A percentile compares a stretch with the other conserved stretches of the same genome.
Conservation (phyloP, 495 filamentous ascomycete genomes). For the Parathielavia appendiculata region DNA sequence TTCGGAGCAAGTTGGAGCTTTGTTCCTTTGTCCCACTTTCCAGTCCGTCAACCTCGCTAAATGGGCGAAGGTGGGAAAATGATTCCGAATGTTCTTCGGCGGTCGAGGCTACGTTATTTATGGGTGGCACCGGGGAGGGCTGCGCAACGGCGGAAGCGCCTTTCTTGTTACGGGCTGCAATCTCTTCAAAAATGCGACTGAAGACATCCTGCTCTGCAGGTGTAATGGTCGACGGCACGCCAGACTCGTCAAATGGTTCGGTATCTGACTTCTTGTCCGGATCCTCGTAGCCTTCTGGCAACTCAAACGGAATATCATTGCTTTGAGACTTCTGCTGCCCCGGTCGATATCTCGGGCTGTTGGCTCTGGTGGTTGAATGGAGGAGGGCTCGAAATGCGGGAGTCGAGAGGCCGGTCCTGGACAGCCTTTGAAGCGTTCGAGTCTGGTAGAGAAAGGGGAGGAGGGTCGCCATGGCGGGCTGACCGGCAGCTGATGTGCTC, state of each 20-base stretch:
- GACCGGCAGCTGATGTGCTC: neutral
- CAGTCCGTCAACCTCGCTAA: neutral
- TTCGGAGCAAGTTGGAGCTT: neutral
- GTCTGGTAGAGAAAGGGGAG: constrained; percentile 69
- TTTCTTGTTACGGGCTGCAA: constrained; percentile 25
- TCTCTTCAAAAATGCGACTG: constrained; percentile 54
- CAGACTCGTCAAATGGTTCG: constrained; percentile 16
- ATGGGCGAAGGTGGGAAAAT: neutral
- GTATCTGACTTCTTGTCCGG: constrained; percentile 1
- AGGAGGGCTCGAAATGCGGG: constrained; percentile 21
- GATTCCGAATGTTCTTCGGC: neutral
- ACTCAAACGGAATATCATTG: constrained; percentile 41
- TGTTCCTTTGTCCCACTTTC: neutral
- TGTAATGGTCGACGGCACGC: constrained; percentile 49
- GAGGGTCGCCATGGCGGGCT: constrained; percentile 34
- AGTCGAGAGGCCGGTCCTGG: constrained; percentile 12
- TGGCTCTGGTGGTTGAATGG: constrained; percentile 10
- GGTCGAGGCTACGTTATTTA: neutral
- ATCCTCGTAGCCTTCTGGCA: constrained; percentile 20
- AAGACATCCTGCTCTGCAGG: constrained; percentile 51
- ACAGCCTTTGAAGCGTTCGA: constrained; percentile 48
- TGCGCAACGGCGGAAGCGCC: neutral
- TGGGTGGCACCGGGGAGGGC: neutral
- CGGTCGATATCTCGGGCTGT: neutral
- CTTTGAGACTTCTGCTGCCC: neutral